Conservation (phyloP, 2,329 filamentous ascomycete genomes). For the Albophoma yamanashiensis region DNA sequence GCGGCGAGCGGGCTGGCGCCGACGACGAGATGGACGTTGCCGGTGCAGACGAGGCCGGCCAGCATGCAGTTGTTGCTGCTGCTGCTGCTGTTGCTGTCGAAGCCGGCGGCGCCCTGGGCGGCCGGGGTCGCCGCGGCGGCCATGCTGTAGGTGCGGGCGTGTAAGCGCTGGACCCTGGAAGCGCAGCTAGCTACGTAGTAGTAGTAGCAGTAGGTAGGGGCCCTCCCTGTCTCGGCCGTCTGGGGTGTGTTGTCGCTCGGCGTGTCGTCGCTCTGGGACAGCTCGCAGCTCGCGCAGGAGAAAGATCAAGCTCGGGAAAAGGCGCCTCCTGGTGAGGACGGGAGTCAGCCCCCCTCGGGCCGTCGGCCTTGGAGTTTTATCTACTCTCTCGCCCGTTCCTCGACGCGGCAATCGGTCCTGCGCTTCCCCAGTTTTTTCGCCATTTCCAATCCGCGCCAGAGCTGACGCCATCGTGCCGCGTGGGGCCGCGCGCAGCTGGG, state of each 20-base stretch:
- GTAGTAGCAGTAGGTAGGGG: too few relatives aligned
- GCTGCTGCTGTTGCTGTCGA: neutral
- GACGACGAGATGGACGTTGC: constrained; percentile 72
- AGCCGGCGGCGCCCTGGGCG: neutral
- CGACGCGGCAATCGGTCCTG: neutral
- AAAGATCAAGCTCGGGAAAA: too few relatives aligned
- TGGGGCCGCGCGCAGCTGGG: constrained; percentile 8
- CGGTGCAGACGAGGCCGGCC: constrained; percentile 58
- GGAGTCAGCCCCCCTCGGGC: neutral
- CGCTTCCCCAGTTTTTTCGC: constrained; percentile 3
- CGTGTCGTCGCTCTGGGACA: too few relatives aligned
- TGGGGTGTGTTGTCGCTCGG: too few relatives aligned
- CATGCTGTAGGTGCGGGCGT: neutral
- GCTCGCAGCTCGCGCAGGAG: too few relatives aligned
- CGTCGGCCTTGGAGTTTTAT: neutral
- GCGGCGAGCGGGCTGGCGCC: constrained; percentile 83
- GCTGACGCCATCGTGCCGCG: constrained; percentile 23
- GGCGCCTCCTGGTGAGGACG: too few relatives aligned
- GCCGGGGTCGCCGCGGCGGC: neutral
- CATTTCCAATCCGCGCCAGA: constrained; percentile 7
- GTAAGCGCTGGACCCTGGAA: neutral
- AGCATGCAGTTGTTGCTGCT: constrained; percentile 34
- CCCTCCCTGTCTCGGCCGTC: neutral
- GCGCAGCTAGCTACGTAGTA: too few relatives aligned
- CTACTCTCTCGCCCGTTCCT: neutral